Conservation (phyloP, 208 protist genomes). For the Acanthamoeba quina region DNA sequence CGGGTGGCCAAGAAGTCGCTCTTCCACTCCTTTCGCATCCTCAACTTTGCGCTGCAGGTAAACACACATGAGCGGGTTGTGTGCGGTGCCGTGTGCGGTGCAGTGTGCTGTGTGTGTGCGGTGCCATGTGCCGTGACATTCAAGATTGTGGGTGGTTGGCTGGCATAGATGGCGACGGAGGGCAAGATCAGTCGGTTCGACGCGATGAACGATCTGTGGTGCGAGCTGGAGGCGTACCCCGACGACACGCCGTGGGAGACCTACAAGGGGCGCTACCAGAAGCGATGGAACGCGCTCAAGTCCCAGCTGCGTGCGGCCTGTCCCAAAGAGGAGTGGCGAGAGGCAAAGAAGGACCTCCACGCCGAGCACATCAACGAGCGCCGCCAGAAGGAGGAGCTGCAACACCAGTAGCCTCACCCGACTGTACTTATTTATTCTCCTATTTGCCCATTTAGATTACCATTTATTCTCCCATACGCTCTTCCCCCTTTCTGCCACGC, state of each 20-base stretch:
- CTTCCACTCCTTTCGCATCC: constrained; percentile 69
- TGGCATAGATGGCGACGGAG: background rate
- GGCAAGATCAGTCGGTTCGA: constrained; percentile 37
- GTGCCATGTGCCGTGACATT: no score
- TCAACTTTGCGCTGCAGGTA: constrained; percentile 40
- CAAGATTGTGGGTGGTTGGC: background rate
- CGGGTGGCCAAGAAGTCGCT: constrained; percentile 46
- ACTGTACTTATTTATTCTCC: no score
- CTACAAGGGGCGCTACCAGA: constrained; percentile 40
- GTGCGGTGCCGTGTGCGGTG: no score
- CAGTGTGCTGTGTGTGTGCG: no score
- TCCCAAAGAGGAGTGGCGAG: constrained; percentile 27
- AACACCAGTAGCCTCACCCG: no score
- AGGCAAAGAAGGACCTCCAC: constrained; percentile 34
- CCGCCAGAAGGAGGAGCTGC: background rate
- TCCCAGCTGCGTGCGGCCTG: constrained; percentile 45
- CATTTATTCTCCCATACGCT: no score
- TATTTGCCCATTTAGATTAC: no score
- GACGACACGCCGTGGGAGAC: constrained; percentile 17
- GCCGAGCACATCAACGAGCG: background rate
- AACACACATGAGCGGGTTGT: no score
- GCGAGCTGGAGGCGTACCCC: background rate
- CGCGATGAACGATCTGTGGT: background rate
- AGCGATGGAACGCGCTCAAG: constrained; percentile 10
- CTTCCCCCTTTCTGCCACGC: no score